phyloP scores from a whole-genome alignment of 176 grass and related monocot genomes.

The Oryza australiensis region DNA sequence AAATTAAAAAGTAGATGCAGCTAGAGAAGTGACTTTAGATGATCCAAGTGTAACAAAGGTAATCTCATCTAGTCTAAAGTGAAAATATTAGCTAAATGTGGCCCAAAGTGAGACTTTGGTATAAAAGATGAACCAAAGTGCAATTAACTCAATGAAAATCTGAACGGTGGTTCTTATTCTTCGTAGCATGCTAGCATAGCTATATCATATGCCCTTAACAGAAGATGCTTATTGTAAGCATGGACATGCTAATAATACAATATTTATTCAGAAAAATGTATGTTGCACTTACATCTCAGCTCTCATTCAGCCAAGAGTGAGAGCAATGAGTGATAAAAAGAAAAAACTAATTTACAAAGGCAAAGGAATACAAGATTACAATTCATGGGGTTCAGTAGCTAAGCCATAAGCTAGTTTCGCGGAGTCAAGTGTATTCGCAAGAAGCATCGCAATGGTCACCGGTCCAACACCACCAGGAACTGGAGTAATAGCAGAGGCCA shows the following conservation, averaged over 20 bases:
- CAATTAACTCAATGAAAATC: too few relatives aligned
- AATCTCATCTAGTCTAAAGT: too few relatives aligned
- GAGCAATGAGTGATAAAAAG: neutral
- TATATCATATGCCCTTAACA: neutral
- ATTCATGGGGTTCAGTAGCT: slow-evolving; percentile 26
- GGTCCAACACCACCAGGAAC: slow-evolving; percentile 95
- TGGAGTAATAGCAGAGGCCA: slow-evolving; percentile 84
- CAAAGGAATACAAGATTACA: neutral
- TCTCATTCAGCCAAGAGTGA: slow-evolving; percentile 20
- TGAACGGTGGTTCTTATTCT: neutral
- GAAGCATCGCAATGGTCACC: slow-evolving; percentile 87
- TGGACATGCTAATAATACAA: slow-evolving; percentile 1
- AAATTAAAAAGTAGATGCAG: too few relatives aligned
- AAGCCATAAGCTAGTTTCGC: slow-evolving; percentile 61
- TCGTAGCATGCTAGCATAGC: neutral
- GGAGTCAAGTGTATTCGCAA: slow-evolving; percentile 80
- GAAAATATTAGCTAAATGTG: too few relatives aligned
- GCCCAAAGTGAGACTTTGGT: too few relatives aligned
- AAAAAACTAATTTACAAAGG: slow-evolving; percentile 46
- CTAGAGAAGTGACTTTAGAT: too few relatives aligned
- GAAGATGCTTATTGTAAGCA: neutral
- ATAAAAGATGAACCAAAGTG: too few relatives aligned
- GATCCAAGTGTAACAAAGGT: too few relatives aligned
- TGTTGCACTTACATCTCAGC: slow-evolving; percentile 22
- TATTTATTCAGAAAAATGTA: slow-evolving; percentile 8